Evolutionary conservation across 2,329 filamentous ascomycete genomes (phyloP), one percentile per base, ranked within the genome.

Genomic region (Stachybotrys elegans): DNA sequence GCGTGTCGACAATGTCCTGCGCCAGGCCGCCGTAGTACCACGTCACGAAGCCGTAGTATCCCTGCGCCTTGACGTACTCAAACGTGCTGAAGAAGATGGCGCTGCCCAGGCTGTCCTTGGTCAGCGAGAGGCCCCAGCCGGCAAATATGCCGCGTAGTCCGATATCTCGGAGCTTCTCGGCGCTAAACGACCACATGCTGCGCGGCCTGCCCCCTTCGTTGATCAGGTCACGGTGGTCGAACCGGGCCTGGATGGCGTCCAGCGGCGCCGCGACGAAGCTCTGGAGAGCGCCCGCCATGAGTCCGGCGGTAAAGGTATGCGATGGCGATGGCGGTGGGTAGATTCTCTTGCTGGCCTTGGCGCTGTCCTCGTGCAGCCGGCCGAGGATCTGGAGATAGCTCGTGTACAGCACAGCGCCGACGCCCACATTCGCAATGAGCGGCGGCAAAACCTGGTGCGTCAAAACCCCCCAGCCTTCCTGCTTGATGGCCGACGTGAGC

Each of bases 401-500:
- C 2, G 85, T 88, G 62, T 90, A 91, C 14, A 90, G 67, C 4
- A 90, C 78, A 2, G 84, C 84, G 3, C 85, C 85, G 40, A 90
- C 83, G 29, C 78, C 79, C 1, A 87, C 78, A 53, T 90, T 91
- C 25, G 86, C 86, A 16, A 88, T 67, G 34, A 90, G 69, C 13
- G 86, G 86, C 34, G 86, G 86, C 17, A 90, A 65, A n/a, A 90
- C 79, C 66, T 89, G 84, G 49, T 88, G 82, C 0, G 84, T 85
- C 11, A 91, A 73, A 43, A 90, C 82, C 17, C 73, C 67, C 86
- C 85, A 89, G 41, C 86, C 86, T 46, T 88, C 72, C n/a, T 79
- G 76, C 40, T 70, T 72, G 29, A 90, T 73, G 1, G 85, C 86
- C 38, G 83, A 78, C 0, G 78, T 77, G 22, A 90, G 68, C 6